phyloP scores from a whole-genome alignment of 1,284 basidiomycete species.

The Phlebopus sp. region DNA sequence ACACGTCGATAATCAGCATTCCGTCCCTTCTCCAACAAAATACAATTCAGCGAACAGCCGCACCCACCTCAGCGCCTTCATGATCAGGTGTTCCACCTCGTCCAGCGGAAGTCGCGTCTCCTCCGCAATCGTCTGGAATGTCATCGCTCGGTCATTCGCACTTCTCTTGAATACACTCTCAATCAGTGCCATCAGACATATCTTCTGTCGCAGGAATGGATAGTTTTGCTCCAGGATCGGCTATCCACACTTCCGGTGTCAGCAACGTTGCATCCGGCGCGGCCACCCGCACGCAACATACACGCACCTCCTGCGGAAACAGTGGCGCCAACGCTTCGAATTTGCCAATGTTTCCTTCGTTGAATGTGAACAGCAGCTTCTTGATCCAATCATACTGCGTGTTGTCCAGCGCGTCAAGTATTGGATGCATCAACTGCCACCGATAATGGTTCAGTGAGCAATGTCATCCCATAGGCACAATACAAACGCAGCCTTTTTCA shows the following conservation, averaged over 20 bases:
- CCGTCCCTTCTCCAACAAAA: slow-evolving; percentile 16
- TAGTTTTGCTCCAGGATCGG: slow-evolving; percentile 89
- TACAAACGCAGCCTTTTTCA: slow-evolving; percentile 14
- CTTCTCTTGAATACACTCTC: slow-evolving; percentile 91
- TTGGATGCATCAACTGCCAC: slow-evolving; percentile 89
- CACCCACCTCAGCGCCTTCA: slow-evolving; percentile 91
- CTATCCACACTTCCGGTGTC: slow-evolving; percentile 37
- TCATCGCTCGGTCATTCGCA: slow-evolving; percentile 80
- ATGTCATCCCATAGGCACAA: slow-evolving; percentile 9
- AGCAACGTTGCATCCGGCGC: slow-evolving; percentile 20
- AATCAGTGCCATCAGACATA: slow-evolving; percentile 98
- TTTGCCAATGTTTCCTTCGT: slow-evolving; percentile 94
- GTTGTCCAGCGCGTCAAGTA: slow-evolving; percentile 80
- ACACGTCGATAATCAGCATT: slow-evolving; percentile 26
- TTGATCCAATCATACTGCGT: slow-evolving; percentile 91
- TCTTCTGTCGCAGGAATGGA: slow-evolving; percentile 95
- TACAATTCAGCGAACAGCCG: slow-evolving; percentile 10
- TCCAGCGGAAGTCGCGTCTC: slow-evolving; percentile 88
- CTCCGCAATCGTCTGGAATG: slow-evolving; percentile 89
- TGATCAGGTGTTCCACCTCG: slow-evolving; percentile 96
- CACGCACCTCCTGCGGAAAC: slow-evolving; percentile 79
- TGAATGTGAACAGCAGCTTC: slow-evolving; percentile 92
- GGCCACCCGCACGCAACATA: slow-evolving; percentile 33
- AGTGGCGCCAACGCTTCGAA: slow-evolving; percentile 89
- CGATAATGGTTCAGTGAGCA: slow-evolving; percentile 15